Base-by-base conservation (phyloP, 768 basidiomycete genomes). In the Lactifluus echinatus region DNA sequence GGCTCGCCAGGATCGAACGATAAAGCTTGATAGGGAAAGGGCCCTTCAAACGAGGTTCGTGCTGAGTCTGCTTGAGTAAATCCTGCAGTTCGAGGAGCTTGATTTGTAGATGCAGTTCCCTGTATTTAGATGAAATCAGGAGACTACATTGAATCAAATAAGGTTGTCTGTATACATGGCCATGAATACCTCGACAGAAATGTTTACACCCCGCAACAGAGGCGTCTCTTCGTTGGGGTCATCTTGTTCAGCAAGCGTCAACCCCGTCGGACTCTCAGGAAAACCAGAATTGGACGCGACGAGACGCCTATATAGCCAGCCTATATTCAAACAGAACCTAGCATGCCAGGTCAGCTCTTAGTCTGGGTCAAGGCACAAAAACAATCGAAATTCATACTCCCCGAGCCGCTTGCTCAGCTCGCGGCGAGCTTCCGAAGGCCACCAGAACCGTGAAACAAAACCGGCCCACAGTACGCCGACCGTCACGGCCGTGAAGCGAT, bases 41-140 rank as follows among this genome's bases (percentile, higher is more conserved):
- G 0, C 96, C 96, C 68, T 98, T 99, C 56, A 97, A 70, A 29
- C 96, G 85, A 6, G 94, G 94, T 66, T 99, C 96, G 66, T 94
- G 87, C 60, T 86, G 85, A 0, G 96, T 87, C 65, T 97, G 90
- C 10, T 83, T 81, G 42, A 99, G 75, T n/a, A 97, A 72, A 1
- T 79, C 83, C 64, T 93, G 87, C 8, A 98, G 74, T 66, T 89
- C 83, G 39, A 94, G 89, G 43, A 99, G 72, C 67, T 92, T 87
- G 65, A 89, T 85, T 66, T 98, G 96, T 11, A 98, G 75, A 67
- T 96, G 93, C 10, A 98, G 75, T 68, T 98, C 96, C 95, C 93
- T 96, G 62, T 17, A 53, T 31, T 24, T 1, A 21, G 43, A 4
- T 24, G 19, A n/a, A 55, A 45, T 15, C 31, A 57, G 14, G 12